Evolutionary conservation across 768 basidiomycete genomes (phyloP).

Genomic region (Suillus variegatus): DNA sequence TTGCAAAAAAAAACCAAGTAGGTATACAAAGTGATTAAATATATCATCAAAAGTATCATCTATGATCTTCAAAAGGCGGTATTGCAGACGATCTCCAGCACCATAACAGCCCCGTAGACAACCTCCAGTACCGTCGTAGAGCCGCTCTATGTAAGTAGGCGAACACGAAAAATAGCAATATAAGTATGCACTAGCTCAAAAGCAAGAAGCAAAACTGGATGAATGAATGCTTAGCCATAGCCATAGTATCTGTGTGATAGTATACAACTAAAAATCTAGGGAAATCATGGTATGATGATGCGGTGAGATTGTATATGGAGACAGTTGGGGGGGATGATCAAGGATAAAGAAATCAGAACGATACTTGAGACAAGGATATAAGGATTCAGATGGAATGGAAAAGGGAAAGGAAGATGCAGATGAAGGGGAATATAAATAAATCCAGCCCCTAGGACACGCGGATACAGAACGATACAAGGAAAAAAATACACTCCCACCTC

Average conservation of each 20-base stretch:
- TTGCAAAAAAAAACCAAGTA: neutral
- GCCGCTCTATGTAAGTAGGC: neutral
- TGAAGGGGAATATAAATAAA: neutral
- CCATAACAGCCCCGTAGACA: neutral
- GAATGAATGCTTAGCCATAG: neutral
- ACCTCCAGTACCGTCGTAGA: neutral
- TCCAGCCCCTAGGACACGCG: neutral
- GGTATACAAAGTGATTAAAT: neutral
- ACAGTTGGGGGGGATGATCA: neutral
- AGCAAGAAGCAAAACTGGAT: neutral
- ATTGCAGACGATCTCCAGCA: neutral
- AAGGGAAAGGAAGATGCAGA: neutral
- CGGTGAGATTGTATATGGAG: slow-evolving; percentile 4
- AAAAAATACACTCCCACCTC: slow-evolving; percentile 1
- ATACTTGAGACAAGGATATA: neutral
- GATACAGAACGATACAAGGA: neutral
- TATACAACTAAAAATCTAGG: slow-evolving; percentile 1
- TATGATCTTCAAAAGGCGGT: neutral
- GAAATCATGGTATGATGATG: neutral
- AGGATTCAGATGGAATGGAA: neutral
- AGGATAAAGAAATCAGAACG: neutral
- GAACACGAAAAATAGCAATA: neutral
- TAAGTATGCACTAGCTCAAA: neutral
- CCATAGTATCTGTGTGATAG: neutral
- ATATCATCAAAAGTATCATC: neutral